These are phyloP conservation scores for Vachellia collinsii DNA, from an alignment of 306 rosid species.

Conservation along the genomic window DNA sequence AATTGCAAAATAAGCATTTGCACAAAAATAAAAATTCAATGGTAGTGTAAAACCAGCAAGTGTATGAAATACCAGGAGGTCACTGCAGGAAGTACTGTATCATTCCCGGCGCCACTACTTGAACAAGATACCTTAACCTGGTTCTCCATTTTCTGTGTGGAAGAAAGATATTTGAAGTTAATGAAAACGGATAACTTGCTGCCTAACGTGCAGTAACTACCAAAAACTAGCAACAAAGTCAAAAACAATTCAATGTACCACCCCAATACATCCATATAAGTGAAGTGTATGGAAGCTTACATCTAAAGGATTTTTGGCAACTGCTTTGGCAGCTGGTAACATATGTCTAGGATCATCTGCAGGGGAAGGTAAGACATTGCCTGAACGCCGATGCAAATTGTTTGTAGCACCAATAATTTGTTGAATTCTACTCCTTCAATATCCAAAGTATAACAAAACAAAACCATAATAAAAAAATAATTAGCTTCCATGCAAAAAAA, in stretches of 20 bases:
- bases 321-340: slow-evolving; percentile 41
- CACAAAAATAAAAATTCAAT: neutral
- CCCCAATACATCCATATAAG: slow-evolving; percentile 25
- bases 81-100: slow-evolving; percentile 32
- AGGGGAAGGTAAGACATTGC: slow-evolving; percentile 53
- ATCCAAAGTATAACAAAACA: slow-evolving; percentile 35
- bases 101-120: slow-evolving; percentile 27
- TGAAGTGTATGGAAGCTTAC: slow-evolving; percentile 38
- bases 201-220: slow-evolving; percentile 14
- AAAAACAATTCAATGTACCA: slow-evolving; percentile 20
- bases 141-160: slow-evolving; percentile 41
- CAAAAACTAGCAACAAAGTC: slow-evolving; percentile 10
- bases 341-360: slow-evolving; percentile 46
- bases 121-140: slow-evolving; percentile 44
- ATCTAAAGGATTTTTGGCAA: slow-evolving; percentile 41
- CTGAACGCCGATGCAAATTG: slow-evolving; percentile 57
- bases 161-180: slow-evolving; percentile 19
- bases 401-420: slow-evolving; percentile 59
- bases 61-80: slow-evolving; percentile 50
- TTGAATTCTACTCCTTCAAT: slow-evolving; percentile 58
- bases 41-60: neutral
- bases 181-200: slow-evolving; percentile 12
- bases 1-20: slow-evolving; percentile 24
- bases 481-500: slow-evolving; percentile 21
- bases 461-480: slow-evolving; percentile 27